These are phyloP conservation scores for Magnaporthiopsis poae DNA, from an alignment of 2,329 filamentous ascomycete genomes.

Conservation along the genomic window DNA sequence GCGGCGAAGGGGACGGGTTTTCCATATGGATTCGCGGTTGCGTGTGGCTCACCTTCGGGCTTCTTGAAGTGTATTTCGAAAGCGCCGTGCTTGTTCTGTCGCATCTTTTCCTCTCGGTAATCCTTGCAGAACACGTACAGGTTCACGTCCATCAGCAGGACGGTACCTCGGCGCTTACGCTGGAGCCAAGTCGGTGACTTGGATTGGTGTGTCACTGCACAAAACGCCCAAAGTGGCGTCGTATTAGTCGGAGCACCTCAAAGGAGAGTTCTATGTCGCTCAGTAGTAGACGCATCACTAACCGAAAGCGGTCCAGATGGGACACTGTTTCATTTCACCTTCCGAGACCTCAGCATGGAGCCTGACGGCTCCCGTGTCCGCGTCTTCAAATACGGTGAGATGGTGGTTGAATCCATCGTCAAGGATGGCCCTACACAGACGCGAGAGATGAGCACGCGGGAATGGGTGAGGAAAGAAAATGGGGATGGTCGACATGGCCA, in stretches of 20 bases:
- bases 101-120: constrained; percentile 44
- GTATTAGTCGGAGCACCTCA: background rate
- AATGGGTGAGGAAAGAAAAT: background rate
- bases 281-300: constrained; percentile 14
- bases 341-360: constrained; percentile 47
- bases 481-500: no score
- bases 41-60: background rate
- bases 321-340: constrained; percentile 44
- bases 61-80: constrained; percentile 40
- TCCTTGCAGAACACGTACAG: constrained; percentile 50
- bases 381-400: constrained; percentile 45
- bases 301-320: constrained; percentile 58
- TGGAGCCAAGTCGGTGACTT: constrained; percentile 40
- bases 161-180: constrained; percentile 33
- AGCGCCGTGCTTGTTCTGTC: constrained; percentile 35
- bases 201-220: constrained; percentile 42
- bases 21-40: background rate
- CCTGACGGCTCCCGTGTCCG: constrained; percentile 36
- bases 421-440: constrained; percentile 37
- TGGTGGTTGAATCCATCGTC: constrained; percentile 46
- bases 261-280: background rate
- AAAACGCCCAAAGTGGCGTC: constrained; percentile 2
- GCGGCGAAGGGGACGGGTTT: no score
- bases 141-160: constrained; percentile 45
- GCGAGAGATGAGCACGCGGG: background rate